phyloP scores from a whole-genome alignment of 1,284 basidiomycete species.

The Tylopilus orsonianus region DNA sequence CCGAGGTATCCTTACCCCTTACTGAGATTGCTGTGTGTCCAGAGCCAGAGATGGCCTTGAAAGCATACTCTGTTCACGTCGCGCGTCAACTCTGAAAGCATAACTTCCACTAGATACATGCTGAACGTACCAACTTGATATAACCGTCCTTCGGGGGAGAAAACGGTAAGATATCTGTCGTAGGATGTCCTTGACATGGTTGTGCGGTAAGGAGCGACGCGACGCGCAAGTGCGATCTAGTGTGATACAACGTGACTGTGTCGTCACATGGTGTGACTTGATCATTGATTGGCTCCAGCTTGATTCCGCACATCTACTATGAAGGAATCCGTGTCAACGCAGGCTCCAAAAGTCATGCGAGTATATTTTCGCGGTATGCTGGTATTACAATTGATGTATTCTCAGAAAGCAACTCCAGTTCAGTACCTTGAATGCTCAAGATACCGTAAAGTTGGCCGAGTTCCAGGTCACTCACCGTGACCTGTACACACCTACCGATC shows the following conservation, averaged over 20 bases:
- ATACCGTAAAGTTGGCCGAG: constrained; percentile 91
- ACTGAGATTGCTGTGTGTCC: constrained; percentile 94
- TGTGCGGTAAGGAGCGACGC: constrained; percentile 26
- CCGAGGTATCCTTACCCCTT: constrained; percentile 90
- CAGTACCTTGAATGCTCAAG: constrained; percentile 87
- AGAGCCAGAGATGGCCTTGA: constrained; percentile 98
- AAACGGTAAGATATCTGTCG: constrained; percentile 88
- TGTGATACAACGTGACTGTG: constrained; percentile 21
- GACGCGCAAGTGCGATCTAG: constrained; percentile 54
- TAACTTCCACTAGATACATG: not conserved
- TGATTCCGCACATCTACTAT: constrained; percentile 37
- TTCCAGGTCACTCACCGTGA: constrained; percentile 93
- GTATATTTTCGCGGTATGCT: constrained; percentile 29
- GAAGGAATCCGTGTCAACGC: constrained; percentile 87
- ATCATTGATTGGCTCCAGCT: not conserved
- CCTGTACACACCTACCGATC: constrained; percentile 79
- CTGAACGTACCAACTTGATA: constrained; percentile 91
- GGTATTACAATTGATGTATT: constrained; percentile 15
- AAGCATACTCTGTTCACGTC: constrained; percentile 83
- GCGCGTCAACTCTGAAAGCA: constrained; percentile 3
- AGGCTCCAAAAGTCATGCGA: constrained; percentile 91
- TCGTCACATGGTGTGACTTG: constrained; percentile 19
- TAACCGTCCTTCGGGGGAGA: constrained; percentile 91
- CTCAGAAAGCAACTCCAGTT: constrained; percentile 92
- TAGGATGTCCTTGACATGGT: constrained; percentile 83